A percentile compares a stretch with the other conserved stretches of the same genome.
Evolutionary conservation across 495 filamentous ascomycete genomes (phyloP).

Genomic region (Sordaria brevicollis): DNA sequence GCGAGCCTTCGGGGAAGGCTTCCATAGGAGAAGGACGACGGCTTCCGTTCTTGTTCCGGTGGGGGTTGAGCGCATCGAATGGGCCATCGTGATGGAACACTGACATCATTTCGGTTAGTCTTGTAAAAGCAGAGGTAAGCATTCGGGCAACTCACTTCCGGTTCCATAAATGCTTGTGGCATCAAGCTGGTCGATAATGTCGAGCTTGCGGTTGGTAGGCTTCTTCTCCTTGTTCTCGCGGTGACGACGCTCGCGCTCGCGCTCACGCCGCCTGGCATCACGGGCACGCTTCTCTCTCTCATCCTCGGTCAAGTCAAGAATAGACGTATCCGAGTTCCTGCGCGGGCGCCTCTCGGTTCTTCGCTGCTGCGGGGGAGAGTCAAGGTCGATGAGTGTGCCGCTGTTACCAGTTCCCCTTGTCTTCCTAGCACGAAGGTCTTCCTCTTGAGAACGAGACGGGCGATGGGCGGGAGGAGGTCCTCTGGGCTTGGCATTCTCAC

Average conservation of each 20-base stretch:
- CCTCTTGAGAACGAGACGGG: conserved; percentile 51
- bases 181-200: conserved; percentile 96
- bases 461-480: conserved; percentile 41
- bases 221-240: conserved; percentile 51
- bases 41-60: conserved; percentile 79
- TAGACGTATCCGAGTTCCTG: conserved; percentile 90
- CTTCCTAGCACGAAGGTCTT: conserved; percentile 39
- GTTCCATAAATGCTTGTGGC: conserved; percentile 95
- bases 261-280: conserved; percentile 62
- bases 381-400: conserved; percentile 20
- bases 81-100: conserved; percentile 99
- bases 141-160: conserved; percentile 56
- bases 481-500: conserved; percentile 43
- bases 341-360: conserved; percentile 48
- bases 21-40: conserved; percentile 83
- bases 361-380: conserved; percentile 26
- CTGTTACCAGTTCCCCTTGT: conserved; percentile 25
- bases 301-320: conserved; percentile 68
- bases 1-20: conserved; percentile 83
- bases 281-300: conserved; percentile 66
- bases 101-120: conserved; percentile 22
- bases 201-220: conserved; percentile 54
- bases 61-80: conserved; percentile 94
- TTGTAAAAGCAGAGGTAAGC: not conserved
- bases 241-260: conserved; percentile 57